Percentiles rank a stretch among this genome's conserved stretches.
Evolutionary conservation across 1,139 yeast species (phyloP).

Genomic region (Blastobotrys ciferrii): DNA sequence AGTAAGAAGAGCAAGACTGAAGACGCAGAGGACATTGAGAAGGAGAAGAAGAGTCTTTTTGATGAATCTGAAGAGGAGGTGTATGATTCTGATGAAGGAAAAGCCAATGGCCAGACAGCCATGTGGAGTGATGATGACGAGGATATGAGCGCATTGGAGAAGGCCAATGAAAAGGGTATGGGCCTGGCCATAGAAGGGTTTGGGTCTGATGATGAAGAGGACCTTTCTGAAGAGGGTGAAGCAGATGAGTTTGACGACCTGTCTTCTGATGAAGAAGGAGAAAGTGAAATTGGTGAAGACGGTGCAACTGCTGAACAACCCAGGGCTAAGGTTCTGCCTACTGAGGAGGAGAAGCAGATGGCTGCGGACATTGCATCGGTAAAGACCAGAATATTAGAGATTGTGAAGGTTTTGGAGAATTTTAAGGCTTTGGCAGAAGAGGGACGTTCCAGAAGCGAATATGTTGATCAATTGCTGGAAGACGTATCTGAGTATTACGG

Average conservation of each 20-base stretch:
- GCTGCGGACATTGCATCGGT: conserved; percentile 69
- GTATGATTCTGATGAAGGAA: conserved; percentile 54
- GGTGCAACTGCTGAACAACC: conserved; percentile 31
- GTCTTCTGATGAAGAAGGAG: conserved; percentile 25
- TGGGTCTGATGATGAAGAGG: conserved; percentile 62
- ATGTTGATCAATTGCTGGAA: conserved; percentile 67
- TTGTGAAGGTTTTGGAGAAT: conserved; percentile 92
- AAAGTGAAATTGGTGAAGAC: conserved; percentile 28
- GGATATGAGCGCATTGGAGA: conserved; percentile 76
- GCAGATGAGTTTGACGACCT: conserved; percentile 27
- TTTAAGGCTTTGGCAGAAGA: conserved; percentile 81
- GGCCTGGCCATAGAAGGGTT: conserved; percentile 67
- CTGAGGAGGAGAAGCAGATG: conserved; percentile 65
- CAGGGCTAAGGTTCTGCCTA: conserved; percentile 41
- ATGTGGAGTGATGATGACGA: conserved; percentile 87
- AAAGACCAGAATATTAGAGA: conserved; percentile 92
- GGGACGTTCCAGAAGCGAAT: conserved; percentile 81
- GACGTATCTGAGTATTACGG: conserved; percentile 96
- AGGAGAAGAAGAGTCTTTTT: conserved; percentile 72
- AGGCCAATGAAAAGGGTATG: conserved; percentile 82
- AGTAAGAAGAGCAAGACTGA: conserved; percentile 42
- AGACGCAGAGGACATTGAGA: conserved; percentile 65
- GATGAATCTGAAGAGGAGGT: conserved; percentile 54
- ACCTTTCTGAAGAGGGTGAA: conserved; percentile 22
- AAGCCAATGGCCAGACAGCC: conserved; percentile 54